Evolutionary conservation across 768 basidiomycete species (phyloP), one percentile per base, ranked within the genome.

Genomic region (Fibroporia radiculosa): DNA sequence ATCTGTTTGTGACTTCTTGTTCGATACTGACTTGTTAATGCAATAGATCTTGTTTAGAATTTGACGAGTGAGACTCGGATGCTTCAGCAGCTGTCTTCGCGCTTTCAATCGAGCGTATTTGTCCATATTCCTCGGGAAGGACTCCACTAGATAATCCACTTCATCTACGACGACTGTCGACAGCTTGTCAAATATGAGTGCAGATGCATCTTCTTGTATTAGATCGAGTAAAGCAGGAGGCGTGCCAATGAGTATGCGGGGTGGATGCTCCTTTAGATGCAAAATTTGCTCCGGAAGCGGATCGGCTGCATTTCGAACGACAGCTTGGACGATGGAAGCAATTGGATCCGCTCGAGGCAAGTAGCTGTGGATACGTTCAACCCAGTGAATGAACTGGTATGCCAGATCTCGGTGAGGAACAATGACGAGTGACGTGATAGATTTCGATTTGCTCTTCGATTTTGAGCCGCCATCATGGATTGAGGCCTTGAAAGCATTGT

Each of bases 391-490:
- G 40, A 80, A 69, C 58, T 88, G 85, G 52, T 73, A 71, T 3
- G 78, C 85, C 52, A 88, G 66, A 57, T 86, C 84, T 32, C 76
- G 69, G 59, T 88, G 85, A 8, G 85, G 85, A 6, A 85, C 82
- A 29, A 88, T 65, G 16, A 85, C 63, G 29, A 87, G 66, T 11
- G 79, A 70, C 3, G 75, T 74, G 23, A 78, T 72, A 16, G 62
- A 14, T 18, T 33, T 4, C 3, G 19, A 3, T 36, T n/a, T 12
- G n/a, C 35, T 45, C 34, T 16, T 11, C 28, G 13, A 28, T 39
- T 32, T 10, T 16, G n/a, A n/a, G n/a, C n/a, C 16, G 6, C 4
- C 6, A 6, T 31, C 16, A 5, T 31, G 28, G 41, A 14, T 41
- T 29, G 4, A 29, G 45, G 20, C 24, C 45, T 33, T 3, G 32